These are phyloP conservation scores for Mycosarcoma mackinlayi DNA, from an alignment of 1,284 basidiomycete species.

Conservation along the genomic window DNA sequence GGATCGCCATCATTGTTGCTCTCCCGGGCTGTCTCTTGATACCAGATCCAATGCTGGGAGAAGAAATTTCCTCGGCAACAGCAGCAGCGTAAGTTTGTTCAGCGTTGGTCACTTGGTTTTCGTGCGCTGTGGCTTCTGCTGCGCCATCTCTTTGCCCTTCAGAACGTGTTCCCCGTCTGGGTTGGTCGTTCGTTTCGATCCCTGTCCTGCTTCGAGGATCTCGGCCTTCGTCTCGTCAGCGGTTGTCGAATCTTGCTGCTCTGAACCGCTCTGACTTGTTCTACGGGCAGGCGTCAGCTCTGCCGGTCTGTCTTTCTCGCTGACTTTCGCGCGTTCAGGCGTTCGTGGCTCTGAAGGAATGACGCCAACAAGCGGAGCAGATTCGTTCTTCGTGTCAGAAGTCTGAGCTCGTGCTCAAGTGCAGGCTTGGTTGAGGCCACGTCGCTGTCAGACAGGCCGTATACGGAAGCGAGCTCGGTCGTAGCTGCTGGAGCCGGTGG, in stretches of 20 bases:
- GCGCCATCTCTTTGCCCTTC: not conserved
- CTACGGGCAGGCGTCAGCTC: not conserved
- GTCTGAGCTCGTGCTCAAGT: not conserved
- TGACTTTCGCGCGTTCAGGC: constrained; percentile 11
- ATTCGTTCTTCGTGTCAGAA: not conserved
- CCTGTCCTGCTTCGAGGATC: no score
- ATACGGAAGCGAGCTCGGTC: constrained; percentile 25
- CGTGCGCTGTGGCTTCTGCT: not conserved
- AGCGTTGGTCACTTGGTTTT: constrained; percentile 3
- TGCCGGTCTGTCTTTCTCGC: not conserved
- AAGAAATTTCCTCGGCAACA: constrained; percentile 8
- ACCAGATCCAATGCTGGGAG: constrained; percentile 22
- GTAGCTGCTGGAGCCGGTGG: constrained; percentile 43
- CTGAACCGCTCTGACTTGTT: not conserved
- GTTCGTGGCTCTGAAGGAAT: constrained; percentile 4
- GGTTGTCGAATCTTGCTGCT: not conserved
- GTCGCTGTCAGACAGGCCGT: constrained; percentile 10
- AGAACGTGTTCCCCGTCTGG: not conserved
- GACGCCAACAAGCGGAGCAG: not conserved
- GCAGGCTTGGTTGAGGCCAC: constrained; percentile 4
- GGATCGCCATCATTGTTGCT: constrained; percentile 62
- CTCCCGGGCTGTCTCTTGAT: constrained; percentile 58
- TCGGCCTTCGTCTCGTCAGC: not conserved
- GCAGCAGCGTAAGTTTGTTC: constrained; percentile 11
- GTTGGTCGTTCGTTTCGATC: not conserved